phyloP scores from a whole-genome alignment of 192 early-diverging fungal species.

The Neocallimastix lanati region DNA sequence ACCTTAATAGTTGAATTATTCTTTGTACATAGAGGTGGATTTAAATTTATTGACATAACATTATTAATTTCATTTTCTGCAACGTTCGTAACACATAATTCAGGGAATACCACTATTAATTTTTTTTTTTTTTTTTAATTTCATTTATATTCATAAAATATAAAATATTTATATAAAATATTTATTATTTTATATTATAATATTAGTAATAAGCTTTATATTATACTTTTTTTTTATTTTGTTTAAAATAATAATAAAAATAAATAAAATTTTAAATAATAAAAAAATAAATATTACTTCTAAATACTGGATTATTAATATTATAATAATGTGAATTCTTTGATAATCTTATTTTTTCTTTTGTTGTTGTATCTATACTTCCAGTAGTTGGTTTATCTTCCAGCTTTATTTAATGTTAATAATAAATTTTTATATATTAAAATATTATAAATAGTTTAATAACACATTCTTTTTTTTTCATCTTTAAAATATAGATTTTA shows the following conservation, averaged over 20 bases:
- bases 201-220: no score
- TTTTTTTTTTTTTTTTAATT: no score
- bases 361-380: conserved; percentile 57
- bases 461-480: no score
- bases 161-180: no score
- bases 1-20: neutral
- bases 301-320: conserved; percentile 49
- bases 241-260: no score
- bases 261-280: neutral
- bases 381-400: conserved; percentile 86
- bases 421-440: no score
- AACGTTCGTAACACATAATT: conserved; percentile 28
- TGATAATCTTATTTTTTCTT: conserved; percentile 64
- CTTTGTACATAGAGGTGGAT: neutral
- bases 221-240: no score
- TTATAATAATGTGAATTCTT: conserved; percentile 65
- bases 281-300: conserved; percentile 38
- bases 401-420: conserved; percentile 10
- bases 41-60: neutral
- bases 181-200: no score
- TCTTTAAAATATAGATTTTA: no score
- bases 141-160: no score
- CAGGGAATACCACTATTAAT: conserved; percentile 69
- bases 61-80: neutral
- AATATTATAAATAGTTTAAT: no score